Conservation (phyloP, 495 filamentous ascomycete species). For the Apodospora peruviana region DNA sequence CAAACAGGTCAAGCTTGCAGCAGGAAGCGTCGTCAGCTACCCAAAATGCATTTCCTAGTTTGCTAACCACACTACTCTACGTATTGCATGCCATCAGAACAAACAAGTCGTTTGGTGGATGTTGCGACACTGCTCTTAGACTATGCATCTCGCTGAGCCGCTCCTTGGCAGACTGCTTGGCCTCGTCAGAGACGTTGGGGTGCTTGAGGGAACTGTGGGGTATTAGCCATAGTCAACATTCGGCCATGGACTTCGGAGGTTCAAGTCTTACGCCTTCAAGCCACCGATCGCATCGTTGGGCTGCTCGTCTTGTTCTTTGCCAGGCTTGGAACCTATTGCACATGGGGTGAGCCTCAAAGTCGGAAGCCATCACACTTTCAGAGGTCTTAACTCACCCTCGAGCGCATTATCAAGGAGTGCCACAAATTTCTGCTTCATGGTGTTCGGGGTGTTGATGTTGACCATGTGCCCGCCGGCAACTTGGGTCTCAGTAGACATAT, state of each 20-base stretch:
- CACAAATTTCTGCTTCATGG: slow-evolving; percentile 30
- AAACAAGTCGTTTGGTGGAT: too few relatives aligned
- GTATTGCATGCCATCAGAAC: not conserved
- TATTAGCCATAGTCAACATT: too few relatives aligned
- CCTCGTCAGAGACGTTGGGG: slow-evolving; percentile 34
- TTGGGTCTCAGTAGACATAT: slow-evolving; percentile 30
- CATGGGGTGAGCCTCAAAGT: too few relatives aligned
- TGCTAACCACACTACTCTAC: not conserved
- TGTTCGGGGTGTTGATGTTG: slow-evolving; percentile 44
- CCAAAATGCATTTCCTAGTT: not conserved
- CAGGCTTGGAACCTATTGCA: slow-evolving; percentile 22
- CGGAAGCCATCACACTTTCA: too few relatives aligned
- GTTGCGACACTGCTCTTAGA: too few relatives aligned
- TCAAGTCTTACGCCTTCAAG: slow-evolving; percentile 34
- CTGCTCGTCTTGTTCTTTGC: slow-evolving; percentile 31
- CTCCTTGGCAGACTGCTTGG: slow-evolving; percentile 37
- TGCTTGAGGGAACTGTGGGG: slow-evolving; percentile 34
- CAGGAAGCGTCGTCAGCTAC: too few relatives aligned
- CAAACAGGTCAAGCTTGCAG: too few relatives aligned
- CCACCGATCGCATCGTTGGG: slow-evolving; percentile 37
- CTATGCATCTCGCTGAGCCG: slow-evolving; percentile 35
- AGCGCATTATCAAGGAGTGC: slow-evolving; percentile 38
- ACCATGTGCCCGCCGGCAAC: slow-evolving; percentile 45
- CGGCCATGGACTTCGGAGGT: too few relatives aligned
- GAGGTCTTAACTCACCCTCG: slow-evolving; percentile 27